Evolutionary conservation across 768 basidiomycete species (phyloP).

Genomic region (Russula olivacea): DNA sequence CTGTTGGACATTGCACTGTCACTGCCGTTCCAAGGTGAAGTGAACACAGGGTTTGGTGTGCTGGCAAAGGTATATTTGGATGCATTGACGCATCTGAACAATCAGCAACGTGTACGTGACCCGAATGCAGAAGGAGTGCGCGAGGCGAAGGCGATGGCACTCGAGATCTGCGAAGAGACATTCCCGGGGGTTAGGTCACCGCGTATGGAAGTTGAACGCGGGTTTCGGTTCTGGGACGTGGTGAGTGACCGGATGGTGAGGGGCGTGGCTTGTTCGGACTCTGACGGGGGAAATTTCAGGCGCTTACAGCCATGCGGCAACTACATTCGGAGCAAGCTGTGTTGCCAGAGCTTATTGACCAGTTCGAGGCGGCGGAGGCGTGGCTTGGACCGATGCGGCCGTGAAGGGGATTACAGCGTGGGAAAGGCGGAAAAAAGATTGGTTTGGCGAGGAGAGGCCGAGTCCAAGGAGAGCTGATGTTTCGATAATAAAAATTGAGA

Average conservation of each 20-base stretch:
- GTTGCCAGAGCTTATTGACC: conserved; percentile 81
- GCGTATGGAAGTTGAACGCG: conserved; percentile 85
- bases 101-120: conserved; percentile 68
- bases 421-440: not conserved
- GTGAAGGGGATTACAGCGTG: conserved; percentile 35
- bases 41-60: conserved; percentile 97
- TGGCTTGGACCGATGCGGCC: conserved; percentile 92
- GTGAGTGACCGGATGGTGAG: conserved; percentile 53
- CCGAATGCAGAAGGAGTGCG: conserved; percentile 71
- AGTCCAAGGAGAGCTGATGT: conserved; percentile 10
- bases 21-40: conserved; percentile 91
- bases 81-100: conserved; percentile 83
- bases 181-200: conserved; percentile 90
- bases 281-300: conserved; percentile 39
- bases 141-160: conserved; percentile 79
- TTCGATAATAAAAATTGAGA: not conserved
- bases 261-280: conserved; percentile 8
- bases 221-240: conserved; percentile 98
- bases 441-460: conserved; percentile 15
- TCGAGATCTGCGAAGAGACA: conserved; percentile 89
- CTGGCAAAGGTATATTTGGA: conserved; percentile 96
- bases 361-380: conserved; percentile 92
- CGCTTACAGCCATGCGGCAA: conserved; percentile 84
- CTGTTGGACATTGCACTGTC: conserved; percentile 87
- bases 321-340: conserved; percentile 80